These are phyloP conservation scores for Potentilla sterilis DNA, from an alignment of 306 rosid species.

Conservation along the genomic window DNA sequence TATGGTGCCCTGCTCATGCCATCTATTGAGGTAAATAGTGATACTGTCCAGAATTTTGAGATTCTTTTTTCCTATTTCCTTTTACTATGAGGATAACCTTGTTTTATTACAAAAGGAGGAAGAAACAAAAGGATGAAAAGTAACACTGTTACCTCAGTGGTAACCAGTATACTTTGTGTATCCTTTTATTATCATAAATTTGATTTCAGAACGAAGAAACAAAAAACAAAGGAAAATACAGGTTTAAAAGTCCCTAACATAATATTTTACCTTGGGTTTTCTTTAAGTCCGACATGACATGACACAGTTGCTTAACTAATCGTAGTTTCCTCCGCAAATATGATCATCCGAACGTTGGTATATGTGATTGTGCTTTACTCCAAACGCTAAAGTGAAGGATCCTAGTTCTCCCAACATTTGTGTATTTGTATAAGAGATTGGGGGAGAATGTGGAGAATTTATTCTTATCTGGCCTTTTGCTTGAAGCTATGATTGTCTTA, in stretches of 20 bases:
- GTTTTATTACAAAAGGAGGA: too few species aligned
- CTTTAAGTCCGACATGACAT: too few species aligned
- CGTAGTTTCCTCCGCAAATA: neutral
- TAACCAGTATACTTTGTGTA: neutral
- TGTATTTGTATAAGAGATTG: neutral
- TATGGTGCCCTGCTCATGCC: slow-evolving; percentile 74
- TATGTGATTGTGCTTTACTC: neutral
- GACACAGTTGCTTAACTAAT: neutral
- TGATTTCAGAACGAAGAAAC: too few species aligned
- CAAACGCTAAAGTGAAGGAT: neutral
- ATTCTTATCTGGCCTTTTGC: neutral
- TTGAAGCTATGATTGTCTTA: neutral
- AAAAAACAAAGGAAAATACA: neutral
- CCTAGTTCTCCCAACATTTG: neutral
- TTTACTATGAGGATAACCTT: too few species aligned
- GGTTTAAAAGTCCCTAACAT: neutral
- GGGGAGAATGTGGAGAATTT: neutral
- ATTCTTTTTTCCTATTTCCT: neutral
- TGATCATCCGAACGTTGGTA: neutral
- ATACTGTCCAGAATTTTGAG: neutral
- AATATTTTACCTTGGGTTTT: neutral
- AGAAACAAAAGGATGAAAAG: neutral
- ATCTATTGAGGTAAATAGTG: slow-evolving; percentile 66
- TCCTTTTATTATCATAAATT: too few species aligned
- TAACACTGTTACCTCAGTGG: neutral